phyloP scores from a whole-genome alignment of 768 basidiomycete species.

The Mycena rebaudengoi region DNA sequence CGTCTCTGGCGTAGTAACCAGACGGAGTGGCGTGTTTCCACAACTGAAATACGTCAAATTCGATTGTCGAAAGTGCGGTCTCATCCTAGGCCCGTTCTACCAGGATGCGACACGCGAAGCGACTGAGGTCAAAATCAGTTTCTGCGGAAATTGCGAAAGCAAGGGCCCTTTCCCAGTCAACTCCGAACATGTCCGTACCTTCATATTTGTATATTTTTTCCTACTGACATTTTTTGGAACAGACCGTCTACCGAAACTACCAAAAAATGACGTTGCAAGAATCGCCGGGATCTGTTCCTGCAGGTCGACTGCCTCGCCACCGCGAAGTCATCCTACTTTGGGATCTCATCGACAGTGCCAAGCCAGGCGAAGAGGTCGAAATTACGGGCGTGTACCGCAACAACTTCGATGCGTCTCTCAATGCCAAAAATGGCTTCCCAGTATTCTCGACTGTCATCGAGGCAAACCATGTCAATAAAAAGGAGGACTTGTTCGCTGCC shows the following conservation, averaged over 20 bases:
- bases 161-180: conserved; percentile 97
- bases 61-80: conserved; percentile 94
- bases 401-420: conserved; percentile 98
- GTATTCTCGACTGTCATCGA: conserved; percentile 99
- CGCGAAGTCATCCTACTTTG: conserved; percentile 96
- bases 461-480: conserved; percentile 98
- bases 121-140: conserved; percentile 93
- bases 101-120: conserved; percentile 80
- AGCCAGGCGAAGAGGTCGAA: conserved; percentile 99
- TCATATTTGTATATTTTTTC: background rate
- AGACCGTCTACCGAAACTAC: conserved; percentile 99
- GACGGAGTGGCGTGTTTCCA: conserved; percentile 97
- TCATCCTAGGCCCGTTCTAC: conserved; percentile 95
- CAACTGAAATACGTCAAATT: conserved; percentile 99
- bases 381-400: conserved; percentile 98
- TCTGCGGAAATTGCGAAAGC: conserved; percentile 93
- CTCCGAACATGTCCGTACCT: conserved; percentile 82
- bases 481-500: conserved; percentile 98
- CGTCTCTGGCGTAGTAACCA: conserved; percentile 94
- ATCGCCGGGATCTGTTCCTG: conserved; percentile 96
- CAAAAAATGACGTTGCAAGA: conserved; percentile 99
- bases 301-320: conserved; percentile 95
- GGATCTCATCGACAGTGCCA: conserved; percentile 98
- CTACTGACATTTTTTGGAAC: conserved; percentile 8
- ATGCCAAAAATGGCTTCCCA: conserved; percentile 98